phyloP scores from a whole-genome alignment of 1,284 basidiomycete species.

The Tilletia setariae region DNA sequence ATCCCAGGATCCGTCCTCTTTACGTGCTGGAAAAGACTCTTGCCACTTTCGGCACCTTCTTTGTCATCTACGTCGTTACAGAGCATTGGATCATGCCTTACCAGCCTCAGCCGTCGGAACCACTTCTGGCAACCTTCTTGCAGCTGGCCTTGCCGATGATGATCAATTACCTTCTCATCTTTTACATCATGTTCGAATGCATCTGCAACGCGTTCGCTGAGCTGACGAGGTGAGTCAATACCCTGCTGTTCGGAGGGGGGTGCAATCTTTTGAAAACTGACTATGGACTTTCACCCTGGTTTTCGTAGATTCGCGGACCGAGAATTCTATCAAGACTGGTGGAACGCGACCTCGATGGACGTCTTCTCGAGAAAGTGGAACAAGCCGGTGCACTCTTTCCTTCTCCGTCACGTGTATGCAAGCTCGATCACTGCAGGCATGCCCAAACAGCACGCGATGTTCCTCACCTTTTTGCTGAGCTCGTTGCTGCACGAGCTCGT shows the following conservation, averaged over 20 bases:
- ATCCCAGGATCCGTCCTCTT: constrained; percentile 72
- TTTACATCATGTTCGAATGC: constrained; percentile 61
- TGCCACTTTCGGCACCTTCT: constrained; percentile 93
- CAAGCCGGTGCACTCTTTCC: constrained; percentile 74
- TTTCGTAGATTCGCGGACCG: constrained; percentile 73
- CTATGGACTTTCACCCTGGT: too few relatives aligned
- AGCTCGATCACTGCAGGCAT: constrained; percentile 74
- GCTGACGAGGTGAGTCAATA: constrained; percentile 62
- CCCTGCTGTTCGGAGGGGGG: background rate
- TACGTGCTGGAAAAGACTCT: constrained; percentile 93
- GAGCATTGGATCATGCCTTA: constrained; percentile 75
- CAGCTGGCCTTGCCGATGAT: constrained; percentile 92
- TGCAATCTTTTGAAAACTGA: too few relatives aligned
- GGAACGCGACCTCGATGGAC: constrained; percentile 95
- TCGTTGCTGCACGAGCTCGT: constrained; percentile 79
- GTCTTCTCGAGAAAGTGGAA: constrained; percentile 65
- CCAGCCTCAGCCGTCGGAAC: constrained; percentile 58
- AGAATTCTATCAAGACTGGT: constrained; percentile 95
- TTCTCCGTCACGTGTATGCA: constrained; percentile 86
- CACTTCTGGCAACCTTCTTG: constrained; percentile 60
- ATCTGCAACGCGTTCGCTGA: constrained; percentile 89
- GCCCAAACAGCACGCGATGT: constrained; percentile 74
- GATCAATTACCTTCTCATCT: constrained; percentile 59
- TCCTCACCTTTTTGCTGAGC: constrained; percentile 74
- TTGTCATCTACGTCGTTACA: constrained; percentile 74